Percentiles rank a stretch among this genome's conserved stretches.
Conservation (phyloP, 1,139 yeast genomes). For the Yamadazyma aaseri region DNA sequence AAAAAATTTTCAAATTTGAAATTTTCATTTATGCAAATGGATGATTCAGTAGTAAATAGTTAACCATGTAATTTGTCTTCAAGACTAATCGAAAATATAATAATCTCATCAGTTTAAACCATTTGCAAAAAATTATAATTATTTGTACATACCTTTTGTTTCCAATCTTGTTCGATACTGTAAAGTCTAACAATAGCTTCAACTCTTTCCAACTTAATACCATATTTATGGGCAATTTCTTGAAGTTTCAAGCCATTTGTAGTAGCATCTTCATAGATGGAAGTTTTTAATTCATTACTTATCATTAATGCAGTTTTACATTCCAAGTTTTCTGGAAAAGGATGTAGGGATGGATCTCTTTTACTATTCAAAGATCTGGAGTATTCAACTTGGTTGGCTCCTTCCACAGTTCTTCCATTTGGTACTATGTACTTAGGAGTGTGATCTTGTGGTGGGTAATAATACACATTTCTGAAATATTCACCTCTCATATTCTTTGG, state of each 20-base stretch:
- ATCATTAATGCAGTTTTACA: slow-evolving; percentile 68
- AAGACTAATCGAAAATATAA: slow-evolving; percentile 70
- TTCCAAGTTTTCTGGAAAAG: slow-evolving; percentile 75
- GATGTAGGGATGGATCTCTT: slow-evolving; percentile 49
- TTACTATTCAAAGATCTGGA: slow-evolving; percentile 7
- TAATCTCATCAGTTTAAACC: slow-evolving; percentile 23
- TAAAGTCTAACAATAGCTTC: slow-evolving; percentile 78
- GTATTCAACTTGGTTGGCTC: slow-evolving; percentile 8
- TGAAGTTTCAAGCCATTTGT: slow-evolving; percentile 58
- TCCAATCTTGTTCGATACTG: slow-evolving; percentile 62
- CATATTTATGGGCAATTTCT: slow-evolving; percentile 75
- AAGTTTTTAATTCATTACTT: slow-evolving; percentile 54
- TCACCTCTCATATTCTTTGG: slow-evolving; percentile 84
- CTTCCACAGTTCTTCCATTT: slow-evolving; percentile 43
- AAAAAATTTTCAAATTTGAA: not conserved
- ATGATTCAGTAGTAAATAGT: slow-evolving; percentile 27
- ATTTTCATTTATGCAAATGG: not conserved
- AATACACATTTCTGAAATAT: slow-evolving; percentile 73
- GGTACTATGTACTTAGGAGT: slow-evolving; percentile 74
- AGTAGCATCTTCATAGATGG: slow-evolving; percentile 58
- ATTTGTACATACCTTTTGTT: slow-evolving; percentile 53
- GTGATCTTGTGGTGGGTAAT: slow-evolving; percentile 69
- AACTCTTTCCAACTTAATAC: slow-evolving; percentile 78
- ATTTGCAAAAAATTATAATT: slow-evolving; percentile 2
- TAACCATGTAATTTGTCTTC: slow-evolving; percentile 68